A percentile compares a stretch with the other conserved stretches of the same genome.
These are phyloP conservation scores for Rugonectria rugulosa DNA, from an alignment of 2,329 filamentous ascomycete genomes.

Conservation along the genomic window DNA sequence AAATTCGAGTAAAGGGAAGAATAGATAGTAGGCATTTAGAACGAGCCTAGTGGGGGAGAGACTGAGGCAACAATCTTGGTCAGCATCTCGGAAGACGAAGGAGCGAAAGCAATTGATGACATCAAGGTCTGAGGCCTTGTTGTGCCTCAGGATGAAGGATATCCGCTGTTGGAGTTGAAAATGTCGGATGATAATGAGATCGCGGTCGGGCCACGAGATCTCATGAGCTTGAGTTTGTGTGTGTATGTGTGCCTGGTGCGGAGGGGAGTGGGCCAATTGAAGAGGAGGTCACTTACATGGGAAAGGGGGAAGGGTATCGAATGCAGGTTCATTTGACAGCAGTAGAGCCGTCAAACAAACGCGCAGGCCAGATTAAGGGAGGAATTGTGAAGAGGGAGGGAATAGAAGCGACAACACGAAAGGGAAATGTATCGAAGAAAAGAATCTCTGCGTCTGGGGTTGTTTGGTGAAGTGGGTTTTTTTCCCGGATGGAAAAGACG, in stretches of 20 bases:
- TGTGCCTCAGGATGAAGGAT: constrained; percentile 31
- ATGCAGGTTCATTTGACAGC: constrained; percentile 99
- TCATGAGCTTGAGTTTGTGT: no score
- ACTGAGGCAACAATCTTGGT: constrained; percentile 45
- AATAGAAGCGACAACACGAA: constrained; percentile 26
- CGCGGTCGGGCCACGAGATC: constrained; percentile 38
- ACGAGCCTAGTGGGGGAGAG: constrained; percentile 67
- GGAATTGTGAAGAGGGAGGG: constrained; percentile 30
- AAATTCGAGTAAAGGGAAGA: constrained; percentile 77
- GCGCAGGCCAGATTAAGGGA: constrained; percentile 63
- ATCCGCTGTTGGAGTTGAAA: constrained; percentile 21
- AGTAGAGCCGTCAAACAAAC: constrained; percentile 85
- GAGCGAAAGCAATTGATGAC: constrained; percentile 4
- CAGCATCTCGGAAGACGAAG: constrained; percentile 32
- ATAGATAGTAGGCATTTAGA: constrained; percentile 89
- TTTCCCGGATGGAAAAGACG: constrained; percentile 32
- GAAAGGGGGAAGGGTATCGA: constrained; percentile 65
- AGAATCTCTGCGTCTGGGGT: constrained; percentile 36
- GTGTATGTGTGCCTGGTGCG: constrained; percentile 24
- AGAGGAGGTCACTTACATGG: constrained; percentile 61
- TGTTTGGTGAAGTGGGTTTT: constrained; percentile 26
- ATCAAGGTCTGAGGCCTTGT: constrained; percentile 8
- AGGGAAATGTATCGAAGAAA: constrained; percentile 31
- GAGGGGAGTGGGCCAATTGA: constrained; percentile 32
- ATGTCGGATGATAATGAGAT: constrained; percentile 40